Conservation (phyloP, 768 basidiomycete genomes). For the Hebeloma cylindrosporum region DNA sequence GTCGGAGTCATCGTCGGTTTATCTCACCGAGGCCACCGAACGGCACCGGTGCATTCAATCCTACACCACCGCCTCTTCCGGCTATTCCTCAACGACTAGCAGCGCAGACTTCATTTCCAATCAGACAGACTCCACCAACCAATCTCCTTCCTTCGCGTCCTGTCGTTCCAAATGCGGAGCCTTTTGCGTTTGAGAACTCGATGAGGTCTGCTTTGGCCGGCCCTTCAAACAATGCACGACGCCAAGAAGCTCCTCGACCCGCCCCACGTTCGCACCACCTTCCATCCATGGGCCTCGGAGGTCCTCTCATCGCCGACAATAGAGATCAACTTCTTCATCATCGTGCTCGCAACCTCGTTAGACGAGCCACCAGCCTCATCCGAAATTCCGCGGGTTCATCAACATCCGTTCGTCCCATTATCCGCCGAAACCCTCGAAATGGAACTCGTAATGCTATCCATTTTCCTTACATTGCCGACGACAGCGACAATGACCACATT, state of each 20-base stretch:
- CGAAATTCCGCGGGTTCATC: not conserved
- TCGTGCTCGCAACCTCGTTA: not conserved
- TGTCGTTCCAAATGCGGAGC: slow-evolving; percentile 49
- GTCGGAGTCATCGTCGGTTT: slow-evolving; percentile 15
- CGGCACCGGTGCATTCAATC: slow-evolving; percentile 31
- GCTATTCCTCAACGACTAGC: slow-evolving; percentile 40
- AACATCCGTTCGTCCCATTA: not conserved
- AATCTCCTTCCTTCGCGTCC: slow-evolving; percentile 36
- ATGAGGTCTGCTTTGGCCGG: slow-evolving; percentile 25
- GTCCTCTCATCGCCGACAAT: slow-evolving; percentile 17
- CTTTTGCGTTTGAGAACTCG: slow-evolving; percentile 51
- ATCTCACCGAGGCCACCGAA: slow-evolving; percentile 48
- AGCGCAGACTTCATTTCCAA: slow-evolving; percentile 36
- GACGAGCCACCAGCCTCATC: not conserved
- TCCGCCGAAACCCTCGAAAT: too few species aligned
- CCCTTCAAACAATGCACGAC: slow-evolving; percentile 21
- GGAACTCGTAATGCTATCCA: too few species aligned
- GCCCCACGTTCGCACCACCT: slow-evolving; percentile 53
- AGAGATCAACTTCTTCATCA: slow-evolving; percentile 11
- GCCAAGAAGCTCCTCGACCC: slow-evolving; percentile 26
- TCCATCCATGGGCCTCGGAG: slow-evolving; percentile 37
- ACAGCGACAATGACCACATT: too few species aligned
- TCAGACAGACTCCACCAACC: slow-evolving; percentile 34
- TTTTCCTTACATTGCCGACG: too few species aligned
- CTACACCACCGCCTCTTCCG: slow-evolving; percentile 57